These are phyloP conservation scores for Pholiota microspora DNA, from an alignment of 768 basidiomycete genomes.

Conservation along the genomic window DNA sequence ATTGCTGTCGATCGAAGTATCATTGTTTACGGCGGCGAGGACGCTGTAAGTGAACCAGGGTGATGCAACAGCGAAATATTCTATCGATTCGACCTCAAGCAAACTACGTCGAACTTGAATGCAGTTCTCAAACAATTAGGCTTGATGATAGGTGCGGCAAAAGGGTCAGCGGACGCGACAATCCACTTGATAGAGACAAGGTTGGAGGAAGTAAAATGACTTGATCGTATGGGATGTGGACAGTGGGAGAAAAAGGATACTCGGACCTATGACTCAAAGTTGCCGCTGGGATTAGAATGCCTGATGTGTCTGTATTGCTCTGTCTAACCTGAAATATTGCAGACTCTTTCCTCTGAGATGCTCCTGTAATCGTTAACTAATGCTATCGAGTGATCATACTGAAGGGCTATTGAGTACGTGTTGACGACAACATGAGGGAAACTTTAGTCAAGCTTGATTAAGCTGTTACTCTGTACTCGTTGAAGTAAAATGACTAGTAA, in stretches of 20 bases:
- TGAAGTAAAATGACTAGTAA: too few relatives aligned
- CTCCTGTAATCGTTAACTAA: neutral
- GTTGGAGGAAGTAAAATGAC: constrained; percentile 29
- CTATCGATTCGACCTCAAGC: too few relatives aligned
- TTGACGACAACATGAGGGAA: neutral
- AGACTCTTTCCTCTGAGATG: neutral
- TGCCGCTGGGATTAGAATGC: constrained; percentile 29
- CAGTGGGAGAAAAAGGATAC: constrained; percentile 28
- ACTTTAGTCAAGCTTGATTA: neutral
- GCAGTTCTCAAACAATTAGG: too few relatives aligned
- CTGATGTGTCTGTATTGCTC: constrained; percentile 36
- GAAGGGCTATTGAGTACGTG: neutral
- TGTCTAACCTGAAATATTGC: constrained; percentile 7
- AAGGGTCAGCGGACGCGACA: too few relatives aligned
- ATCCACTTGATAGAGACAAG: too few relatives aligned
- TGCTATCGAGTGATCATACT: neutral
- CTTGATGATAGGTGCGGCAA: too few relatives aligned
- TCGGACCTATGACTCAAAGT: constrained; percentile 31
- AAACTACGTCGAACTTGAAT: too few relatives aligned
- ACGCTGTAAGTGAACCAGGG: too few relatives aligned
- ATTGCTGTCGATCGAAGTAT: too few relatives aligned
- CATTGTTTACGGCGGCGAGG: too few relatives aligned
- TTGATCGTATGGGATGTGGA: constrained; percentile 12
- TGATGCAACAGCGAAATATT: too few relatives aligned
- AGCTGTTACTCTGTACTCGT: neutral